Base-by-base conservation (phyloP, 2,329 filamentous ascomycete species). In the Fusarium chaquense region DNA sequence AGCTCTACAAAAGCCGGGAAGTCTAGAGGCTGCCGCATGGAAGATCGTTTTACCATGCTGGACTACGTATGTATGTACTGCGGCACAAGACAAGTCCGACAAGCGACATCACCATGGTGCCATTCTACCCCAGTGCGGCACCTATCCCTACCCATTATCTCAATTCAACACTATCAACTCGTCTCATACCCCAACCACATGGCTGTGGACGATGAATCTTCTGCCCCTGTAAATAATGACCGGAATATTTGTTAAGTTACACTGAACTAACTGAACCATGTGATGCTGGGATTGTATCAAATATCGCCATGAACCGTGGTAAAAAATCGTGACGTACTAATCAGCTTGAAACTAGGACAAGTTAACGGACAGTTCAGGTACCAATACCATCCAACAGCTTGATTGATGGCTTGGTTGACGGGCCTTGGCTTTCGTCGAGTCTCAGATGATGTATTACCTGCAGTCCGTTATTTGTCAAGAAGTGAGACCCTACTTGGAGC, bases 91-190 rank as follows among this genome's bases (percentile, higher is more conserved):
- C 33, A 41, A 40, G 35, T 18, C 36, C 26, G n/a, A 54, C 47
- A 62, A 49, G 36, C 67, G 62, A 62, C 61, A 69, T 69, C 61
- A 54, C 47, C 22, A 55, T 66, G 40, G 43, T 69, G 65, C 65
- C 54, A 65, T 57, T 16, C 35, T 50, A 53, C 64, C 60, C 30
- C 62, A 66, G 60, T 49, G 35, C 45, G 60, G 59, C 54, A 60
- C 33, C 65, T 61, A 55, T 65, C 65, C 54, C 43, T 58, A 46
- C 33, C 43, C 20, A 13, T 36, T 41, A 51, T 60, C 15, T 56
- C 32, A 30, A 28, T 20, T 52, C 38, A 41, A 30, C 35, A 20
- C 28, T 50, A 22, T 54, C 38, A 12, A 62, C 15, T 53, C 47
- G 35, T 54, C 53, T 50, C 47, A 26, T 51, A 36, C 36, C 66